Percentiles rank a stretch among this genome's conserved stretches.
Evolutionary conservation across 2,329 filamentous ascomycete species (phyloP).

Genomic region (Hymenoscyphus infarciens): DNA sequence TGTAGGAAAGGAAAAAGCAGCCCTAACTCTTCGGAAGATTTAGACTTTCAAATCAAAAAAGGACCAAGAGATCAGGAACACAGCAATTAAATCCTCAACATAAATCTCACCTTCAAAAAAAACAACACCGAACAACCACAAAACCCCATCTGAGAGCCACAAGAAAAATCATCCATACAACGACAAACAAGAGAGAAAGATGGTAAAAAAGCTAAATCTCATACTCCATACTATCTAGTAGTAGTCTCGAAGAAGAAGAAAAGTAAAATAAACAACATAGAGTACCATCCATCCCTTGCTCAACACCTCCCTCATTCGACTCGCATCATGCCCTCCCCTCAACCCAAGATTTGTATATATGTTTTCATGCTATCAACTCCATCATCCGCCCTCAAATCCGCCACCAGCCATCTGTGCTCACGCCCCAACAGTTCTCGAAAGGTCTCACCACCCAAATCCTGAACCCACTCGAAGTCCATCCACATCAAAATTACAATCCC

Average conservation of each 20-base stretch:
- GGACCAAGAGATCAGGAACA: no score
- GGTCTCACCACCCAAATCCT: not conserved
- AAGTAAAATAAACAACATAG: conserved; percentile 5
- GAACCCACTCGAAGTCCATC: not conserved
- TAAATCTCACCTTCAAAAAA: no score
- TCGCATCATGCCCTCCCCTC: not conserved
- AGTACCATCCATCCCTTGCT: not conserved
- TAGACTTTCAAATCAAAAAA: no score
- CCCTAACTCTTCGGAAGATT: no score
- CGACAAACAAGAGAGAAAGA: no score
- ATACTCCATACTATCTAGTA: conserved; percentile 4
- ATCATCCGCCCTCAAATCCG: not conserved
- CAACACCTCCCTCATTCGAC: not conserved
- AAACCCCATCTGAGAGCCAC: no score
- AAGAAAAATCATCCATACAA: no score
- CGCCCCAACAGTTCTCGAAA: not conserved
- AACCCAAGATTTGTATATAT: not conserved
- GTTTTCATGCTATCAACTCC: not conserved
- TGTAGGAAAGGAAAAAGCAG: no score
- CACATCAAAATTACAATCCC: not conserved
- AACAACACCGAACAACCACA: no score
- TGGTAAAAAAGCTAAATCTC: not conserved
- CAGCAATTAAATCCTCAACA: no score
- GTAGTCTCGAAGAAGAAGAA: not conserved
- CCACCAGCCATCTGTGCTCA: not conserved